Conservation (phyloP, 371 early-diverging fungal species). For the Mortierella sp. region DNA sequence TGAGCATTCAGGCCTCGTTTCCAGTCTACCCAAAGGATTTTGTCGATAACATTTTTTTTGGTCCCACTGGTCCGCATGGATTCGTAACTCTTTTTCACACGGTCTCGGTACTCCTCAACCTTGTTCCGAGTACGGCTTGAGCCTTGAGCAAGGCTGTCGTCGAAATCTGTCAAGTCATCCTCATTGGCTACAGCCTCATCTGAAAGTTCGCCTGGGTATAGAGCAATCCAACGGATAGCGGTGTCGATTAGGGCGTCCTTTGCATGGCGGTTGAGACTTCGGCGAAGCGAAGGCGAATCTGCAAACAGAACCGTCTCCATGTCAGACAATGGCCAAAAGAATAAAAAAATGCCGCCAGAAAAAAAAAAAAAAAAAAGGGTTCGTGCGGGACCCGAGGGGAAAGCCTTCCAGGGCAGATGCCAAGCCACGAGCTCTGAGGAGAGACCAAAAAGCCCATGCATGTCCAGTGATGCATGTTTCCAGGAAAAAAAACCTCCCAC, state of each 20-base stretch:
- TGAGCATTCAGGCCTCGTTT: constrained; percentile 51
- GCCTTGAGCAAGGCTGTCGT: constrained; percentile 4
- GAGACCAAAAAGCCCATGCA: too few relatives aligned
- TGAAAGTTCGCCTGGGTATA: neutral
- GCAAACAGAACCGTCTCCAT: constrained; percentile 5
- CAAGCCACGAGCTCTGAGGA: too few relatives aligned
- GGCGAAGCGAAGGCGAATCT: constrained; percentile 38
- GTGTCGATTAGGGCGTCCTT: constrained; percentile 42
- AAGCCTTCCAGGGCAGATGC: too few relatives aligned
- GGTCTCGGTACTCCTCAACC: constrained; percentile 15
- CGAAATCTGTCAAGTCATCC: constrained; percentile 21
- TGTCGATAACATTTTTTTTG: constrained; percentile 46
- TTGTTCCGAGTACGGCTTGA: constrained; percentile 1
- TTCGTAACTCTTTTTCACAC: constrained; percentile 32
- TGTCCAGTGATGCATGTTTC: too few relatives aligned
- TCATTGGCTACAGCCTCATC: constrained; percentile 18
- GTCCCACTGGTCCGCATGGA: constrained; percentile 26
- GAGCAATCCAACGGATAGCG: constrained; percentile 30
- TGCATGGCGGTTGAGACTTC: constrained; percentile 42
- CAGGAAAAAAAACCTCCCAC: too few relatives aligned
- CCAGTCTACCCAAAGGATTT: constrained; percentile 52
- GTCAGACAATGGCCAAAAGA: too few relatives aligned
- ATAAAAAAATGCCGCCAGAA: too few relatives aligned
- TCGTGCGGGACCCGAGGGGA: too few relatives aligned
- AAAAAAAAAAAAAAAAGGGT: too few relatives aligned